A percentile compares a stretch with the other conserved stretches of the same genome.
These are phyloP conservation scores for Botrytis sinoallii DNA, from an alignment of 2,329 filamentous ascomycete genomes.

Conservation along the genomic window DNA sequence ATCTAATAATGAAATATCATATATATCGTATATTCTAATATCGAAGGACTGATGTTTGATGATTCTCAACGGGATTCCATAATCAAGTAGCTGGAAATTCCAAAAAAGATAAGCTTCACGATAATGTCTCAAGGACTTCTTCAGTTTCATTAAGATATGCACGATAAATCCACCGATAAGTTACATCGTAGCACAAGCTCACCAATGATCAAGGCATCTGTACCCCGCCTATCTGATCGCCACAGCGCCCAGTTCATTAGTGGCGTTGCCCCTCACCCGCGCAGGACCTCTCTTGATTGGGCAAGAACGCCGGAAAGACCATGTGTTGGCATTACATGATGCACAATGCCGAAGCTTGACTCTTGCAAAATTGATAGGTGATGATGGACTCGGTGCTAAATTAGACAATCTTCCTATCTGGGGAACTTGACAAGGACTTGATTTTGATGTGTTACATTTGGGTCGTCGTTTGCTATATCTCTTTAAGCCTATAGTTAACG, in stretches of 20 bases:
- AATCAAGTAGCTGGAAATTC: neutral
- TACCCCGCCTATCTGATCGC: slow-evolving; percentile 1
- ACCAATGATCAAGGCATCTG: neutral
- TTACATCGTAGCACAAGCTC: neutral
- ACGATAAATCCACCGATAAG: neutral
- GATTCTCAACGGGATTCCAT: too few species aligned
- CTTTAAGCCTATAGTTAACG: neutral
- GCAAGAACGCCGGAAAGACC: neutral
- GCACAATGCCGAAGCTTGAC: neutral
- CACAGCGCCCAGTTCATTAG: neutral
- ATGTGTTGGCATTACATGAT: slow-evolving; percentile 15
- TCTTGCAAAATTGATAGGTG: neutral
- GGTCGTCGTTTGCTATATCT: neutral
- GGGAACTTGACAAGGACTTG: neutral
- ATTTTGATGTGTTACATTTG: neutral
- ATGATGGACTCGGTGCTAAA: neutral
- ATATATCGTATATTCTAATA: neutral
- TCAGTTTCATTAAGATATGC: neutral
- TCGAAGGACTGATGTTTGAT: neutral
- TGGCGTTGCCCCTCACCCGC: neutral
- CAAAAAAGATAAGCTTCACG: neutral
- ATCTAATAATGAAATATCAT: neutral
- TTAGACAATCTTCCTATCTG: neutral
- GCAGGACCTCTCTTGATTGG: neutral
- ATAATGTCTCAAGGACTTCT: neutral